Base-by-base conservation (phyloP, 2,329 filamentous ascomycete genomes). In the Chaetoscypha palmicola region DNA sequence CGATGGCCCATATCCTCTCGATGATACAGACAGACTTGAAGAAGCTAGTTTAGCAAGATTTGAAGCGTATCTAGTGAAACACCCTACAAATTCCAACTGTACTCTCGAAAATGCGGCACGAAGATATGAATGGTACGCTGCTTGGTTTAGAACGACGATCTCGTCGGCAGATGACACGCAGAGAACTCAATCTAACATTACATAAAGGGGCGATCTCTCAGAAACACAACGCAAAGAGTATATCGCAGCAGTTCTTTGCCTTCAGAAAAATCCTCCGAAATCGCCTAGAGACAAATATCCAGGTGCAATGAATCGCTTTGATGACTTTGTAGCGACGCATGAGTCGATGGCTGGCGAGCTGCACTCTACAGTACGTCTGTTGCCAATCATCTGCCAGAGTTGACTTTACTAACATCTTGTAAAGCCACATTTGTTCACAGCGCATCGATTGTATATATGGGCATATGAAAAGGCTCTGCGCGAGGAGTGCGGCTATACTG, bases 41-140 rank as follows among this genome's bases (percentile, higher is more conserved):
- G 35, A 31, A 22, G 30, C 45, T 11, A 43, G 35, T 21, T 23
- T 47, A n/a, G 31, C 21, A 7, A 43, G 40, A 4, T 43, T 43
- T 30, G 40, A 33, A 21, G 45, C 34, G 14, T 47, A 39, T 10
- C 30, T 43, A 4, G 26, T 16, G 9, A 43, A 46, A n/a, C 19
- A 47, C 16, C 39, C 39, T 1, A 33, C n/a, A 17, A 39, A 43
- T 11, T 43, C 40, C 8, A 16, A 16, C 3, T 47, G 45, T 22
- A 47, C 45, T 14, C 45, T 47, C 7, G 35, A 47, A 16, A 47
- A 65, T 39, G 64, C 64, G 1, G 53, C 58, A 2, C 55, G 68
- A 8, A 61, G 69, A 28, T 57, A 58, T 40, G 68, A 72, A 59
- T 71, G 69, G 68, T 67, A 45, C 30, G 21, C n/a, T n/a, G n/a